A percentile compares a stretch with the other conserved stretches of the same genome.
Evolutionary conservation across 2,329 filamentous ascomycete species (phyloP).

Genomic region (Monilinia fructigena): DNA sequence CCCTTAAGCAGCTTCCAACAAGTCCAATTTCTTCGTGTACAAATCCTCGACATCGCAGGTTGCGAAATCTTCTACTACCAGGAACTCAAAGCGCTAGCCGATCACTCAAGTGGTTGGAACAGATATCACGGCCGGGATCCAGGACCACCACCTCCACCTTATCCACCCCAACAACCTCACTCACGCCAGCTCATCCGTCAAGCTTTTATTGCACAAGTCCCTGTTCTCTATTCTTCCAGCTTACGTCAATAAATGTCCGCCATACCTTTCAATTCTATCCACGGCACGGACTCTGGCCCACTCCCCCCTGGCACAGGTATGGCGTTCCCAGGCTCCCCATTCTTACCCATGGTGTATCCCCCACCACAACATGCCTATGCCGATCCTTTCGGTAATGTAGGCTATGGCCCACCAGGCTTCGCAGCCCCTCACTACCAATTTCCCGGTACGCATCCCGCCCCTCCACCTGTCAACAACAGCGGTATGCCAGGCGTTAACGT

Average conservation of each 20-base stretch:
- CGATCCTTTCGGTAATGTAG: background rate
- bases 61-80: constrained; percentile 27
- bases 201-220: background rate
- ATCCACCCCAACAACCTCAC: background rate
- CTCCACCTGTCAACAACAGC: constrained; percentile 22
- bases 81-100: constrained; percentile 24
- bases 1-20: constrained; percentile 25
- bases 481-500: constrained; percentile 54
- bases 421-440: constrained; percentile 8
- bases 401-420: constrained; percentile 21
- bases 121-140: constrained; percentile 29
- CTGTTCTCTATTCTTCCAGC: background rate
- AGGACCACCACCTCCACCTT: constrained; percentile 29
- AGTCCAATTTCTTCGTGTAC: constrained; percentile 28
- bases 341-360: background rate
- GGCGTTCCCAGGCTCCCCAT: constrained; percentile 6
- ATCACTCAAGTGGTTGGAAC: constrained; percentile 29
- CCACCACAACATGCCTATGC: background rate
- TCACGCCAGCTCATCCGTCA: background rate
- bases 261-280: constrained; percentile 34
- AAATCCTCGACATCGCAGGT: constrained; percentile 26
- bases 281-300: constrained; percentile 35
- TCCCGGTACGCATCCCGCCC: constrained; percentile 18
- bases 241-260: constrained; percentile 24
- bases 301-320: constrained; percentile 27